Conservation (phyloP, 2,329 filamentous ascomycete species). For the Aureobasidium sp. region DNA sequence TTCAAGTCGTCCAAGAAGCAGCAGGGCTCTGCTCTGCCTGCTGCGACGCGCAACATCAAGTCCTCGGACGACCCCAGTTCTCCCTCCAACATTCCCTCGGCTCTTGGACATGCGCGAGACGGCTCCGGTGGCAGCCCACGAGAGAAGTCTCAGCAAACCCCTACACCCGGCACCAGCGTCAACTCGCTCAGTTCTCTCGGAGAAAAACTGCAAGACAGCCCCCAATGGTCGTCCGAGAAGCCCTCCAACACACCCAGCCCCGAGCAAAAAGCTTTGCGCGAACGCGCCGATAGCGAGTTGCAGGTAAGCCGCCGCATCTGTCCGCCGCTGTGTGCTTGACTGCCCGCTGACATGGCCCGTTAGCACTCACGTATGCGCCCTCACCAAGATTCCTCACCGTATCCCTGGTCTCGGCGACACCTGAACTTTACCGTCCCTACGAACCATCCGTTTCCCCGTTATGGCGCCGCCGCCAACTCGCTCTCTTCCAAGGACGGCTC, state of each 20-base stretch:
- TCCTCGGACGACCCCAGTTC: constrained; percentile 42
- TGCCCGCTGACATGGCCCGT: constrained; percentile 30
- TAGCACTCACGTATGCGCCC: constrained; percentile 9
- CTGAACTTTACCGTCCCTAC: constrained; percentile 76
- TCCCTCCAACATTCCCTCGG: constrained; percentile 30
- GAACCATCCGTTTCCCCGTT: constrained; percentile 84
- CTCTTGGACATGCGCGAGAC: constrained; percentile 21
- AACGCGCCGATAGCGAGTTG: constrained; percentile 45
- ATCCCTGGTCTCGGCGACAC: constrained; percentile 90
- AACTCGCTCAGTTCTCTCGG: constrained; percentile 58
- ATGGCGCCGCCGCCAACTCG: constrained; percentile 92
- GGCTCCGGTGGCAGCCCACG: constrained; percentile 13
- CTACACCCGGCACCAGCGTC: constrained; percentile 66
- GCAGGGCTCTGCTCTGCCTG: constrained; percentile 36
- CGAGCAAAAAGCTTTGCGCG: constrained; percentile 54
- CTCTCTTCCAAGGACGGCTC: constrained; percentile 92
- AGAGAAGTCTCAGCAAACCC: constrained; percentile 39
- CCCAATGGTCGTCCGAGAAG: constrained; percentile 12
- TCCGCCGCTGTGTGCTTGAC: neutral
- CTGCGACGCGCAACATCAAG: constrained; percentile 47
- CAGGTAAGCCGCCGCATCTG: constrained; percentile 36
- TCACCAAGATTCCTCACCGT: constrained; percentile 67
- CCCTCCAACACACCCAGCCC: constrained; percentile 44
- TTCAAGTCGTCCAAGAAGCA: constrained; percentile 40
- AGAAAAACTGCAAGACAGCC: constrained; percentile 14